These are phyloP conservation scores for Gyromitra esculenta DNA, from an alignment of 2,329 filamentous ascomycete genomes.

Conservation along the genomic window DNA sequence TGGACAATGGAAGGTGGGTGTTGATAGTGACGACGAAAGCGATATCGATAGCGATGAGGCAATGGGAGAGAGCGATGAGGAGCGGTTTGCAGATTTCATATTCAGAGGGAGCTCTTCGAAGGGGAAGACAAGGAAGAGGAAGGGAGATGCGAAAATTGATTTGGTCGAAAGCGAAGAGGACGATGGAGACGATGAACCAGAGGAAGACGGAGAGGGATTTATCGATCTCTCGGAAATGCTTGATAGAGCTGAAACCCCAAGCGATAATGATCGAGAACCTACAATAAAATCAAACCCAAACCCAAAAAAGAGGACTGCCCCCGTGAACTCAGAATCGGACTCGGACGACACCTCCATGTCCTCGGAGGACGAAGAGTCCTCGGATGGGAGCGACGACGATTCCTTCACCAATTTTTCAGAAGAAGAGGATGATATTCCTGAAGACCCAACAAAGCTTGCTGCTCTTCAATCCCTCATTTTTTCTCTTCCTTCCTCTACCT, in stretches of 20 bases:
- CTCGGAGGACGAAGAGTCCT: conserved; percentile 56
- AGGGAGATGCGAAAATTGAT: conserved; percentile 64
- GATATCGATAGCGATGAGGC: conserved; percentile 81
- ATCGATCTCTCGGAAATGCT: conserved; percentile 58
- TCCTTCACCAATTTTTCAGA: conserved; percentile 69
- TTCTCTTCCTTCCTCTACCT: conserved; percentile 66
- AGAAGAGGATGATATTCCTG: conserved; percentile 63
- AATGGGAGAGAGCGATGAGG: conserved; percentile 87
- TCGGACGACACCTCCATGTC: conserved; percentile 57
- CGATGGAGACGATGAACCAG: conserved; percentile 70
- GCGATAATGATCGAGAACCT: conserved; percentile 58
- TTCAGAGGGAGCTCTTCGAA: conserved; percentile 65
- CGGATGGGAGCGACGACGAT: conserved; percentile 67
- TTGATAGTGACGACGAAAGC: conserved; percentile 73
- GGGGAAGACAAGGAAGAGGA: conserved; percentile 42
- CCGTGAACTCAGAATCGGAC: conserved; percentile 51
- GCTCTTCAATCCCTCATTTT: conserved; percentile 76
- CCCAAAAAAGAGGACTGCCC: conserved; percentile 38
- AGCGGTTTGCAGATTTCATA: conserved; percentile 79
- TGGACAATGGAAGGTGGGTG: conserved; percentile 83
- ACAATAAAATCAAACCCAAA: conserved; percentile 1
- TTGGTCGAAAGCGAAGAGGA: conserved; percentile 60
- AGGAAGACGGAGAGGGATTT: conserved; percentile 61
- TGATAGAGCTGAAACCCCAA: conserved; percentile 58
- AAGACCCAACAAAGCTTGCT: conserved; percentile 67